These are phyloP conservation scores for Persicaria tinctoria DNA, from an alignment of 148 eudicot genomes.

Conservation along the genomic window DNA sequence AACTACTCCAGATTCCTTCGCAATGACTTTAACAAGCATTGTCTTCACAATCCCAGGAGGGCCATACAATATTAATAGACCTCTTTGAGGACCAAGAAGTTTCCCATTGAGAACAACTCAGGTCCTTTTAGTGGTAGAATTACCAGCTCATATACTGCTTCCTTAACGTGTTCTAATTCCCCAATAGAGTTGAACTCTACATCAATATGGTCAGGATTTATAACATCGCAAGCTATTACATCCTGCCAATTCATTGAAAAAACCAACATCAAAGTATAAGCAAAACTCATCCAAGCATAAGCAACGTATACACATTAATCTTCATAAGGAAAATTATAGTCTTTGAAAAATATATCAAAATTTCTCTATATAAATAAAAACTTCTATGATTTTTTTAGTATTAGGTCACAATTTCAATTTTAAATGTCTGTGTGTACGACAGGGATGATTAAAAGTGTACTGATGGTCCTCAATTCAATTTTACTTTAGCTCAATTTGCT, in stretches of 20 bases:
- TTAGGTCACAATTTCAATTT: too few species aligned
- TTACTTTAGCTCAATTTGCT: too few species aligned
- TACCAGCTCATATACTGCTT: constrained; percentile 70
- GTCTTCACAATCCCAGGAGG: constrained; percentile 99
- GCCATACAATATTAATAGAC: constrained; percentile 72
- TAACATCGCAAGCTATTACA: constrained; percentile 86
- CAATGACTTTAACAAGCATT: constrained; percentile 99
- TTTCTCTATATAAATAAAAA: too few species aligned
- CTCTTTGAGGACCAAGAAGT: constrained; percentile 81
- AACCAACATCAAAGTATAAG: neutral
- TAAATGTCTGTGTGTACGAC: too few species aligned
- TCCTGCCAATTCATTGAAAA: constrained; percentile 36
- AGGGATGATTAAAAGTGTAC: too few species aligned
- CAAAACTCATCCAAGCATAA: neutral
- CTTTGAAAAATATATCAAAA: too few species aligned
- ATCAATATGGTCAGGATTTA: constrained; percentile 85
- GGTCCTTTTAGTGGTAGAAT: constrained; percentile 86
- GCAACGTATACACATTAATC: neutral
- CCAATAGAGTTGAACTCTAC: constrained; percentile 78
- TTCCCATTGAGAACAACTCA: constrained; percentile 77
- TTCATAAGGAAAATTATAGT: too few species aligned
- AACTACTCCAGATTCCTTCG: constrained; percentile 95
- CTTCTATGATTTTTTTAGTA: too few species aligned
- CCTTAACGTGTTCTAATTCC: constrained; percentile 75
- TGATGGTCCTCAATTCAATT: too few species aligned